A percentile compares a stretch with the other conserved stretches of the same genome.
Evolutionary conservation across 495 filamentous ascomycete genomes (phyloP).

Genomic region (Hyaloscypha bicolor): DNA sequence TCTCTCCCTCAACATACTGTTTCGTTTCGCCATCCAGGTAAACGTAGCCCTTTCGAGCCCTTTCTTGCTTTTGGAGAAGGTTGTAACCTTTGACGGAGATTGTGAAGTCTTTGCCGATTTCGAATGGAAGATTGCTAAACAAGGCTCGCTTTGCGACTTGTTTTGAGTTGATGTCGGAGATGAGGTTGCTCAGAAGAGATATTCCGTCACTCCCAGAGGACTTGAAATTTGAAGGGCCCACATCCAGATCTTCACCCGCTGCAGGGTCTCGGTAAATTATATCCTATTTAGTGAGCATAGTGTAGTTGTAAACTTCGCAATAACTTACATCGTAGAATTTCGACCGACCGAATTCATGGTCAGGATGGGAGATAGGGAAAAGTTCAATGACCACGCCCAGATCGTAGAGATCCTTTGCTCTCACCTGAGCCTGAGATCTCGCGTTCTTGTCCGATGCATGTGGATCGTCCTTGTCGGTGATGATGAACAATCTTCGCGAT

Average conservation of each 20-base stretch:
- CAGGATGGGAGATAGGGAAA: slow-evolving; percentile 81
- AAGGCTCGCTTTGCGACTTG: slow-evolving; percentile 83
- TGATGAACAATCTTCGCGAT: slow-evolving; percentile 88
- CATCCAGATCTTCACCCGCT: slow-evolving; percentile 60
- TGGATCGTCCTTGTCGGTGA: slow-evolving; percentile 93
- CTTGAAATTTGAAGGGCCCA: slow-evolving; percentile 47
- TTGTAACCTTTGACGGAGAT: slow-evolving; percentile 95
- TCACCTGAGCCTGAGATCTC: slow-evolving; percentile 75
- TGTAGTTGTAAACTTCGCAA: background rate
- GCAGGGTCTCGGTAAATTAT: slow-evolving; percentile 71
- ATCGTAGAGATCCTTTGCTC: slow-evolving; percentile 95
- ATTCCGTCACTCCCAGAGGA: slow-evolving; percentile 70
- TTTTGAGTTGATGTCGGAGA: slow-evolving; percentile 90
- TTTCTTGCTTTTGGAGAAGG: slow-evolving; percentile 78
- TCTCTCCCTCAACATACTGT: slow-evolving; percentile 75
- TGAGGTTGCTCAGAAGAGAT: slow-evolving; percentile 75
- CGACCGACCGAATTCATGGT: slow-evolving; percentile 75
- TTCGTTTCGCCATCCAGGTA: slow-evolving; percentile 81
- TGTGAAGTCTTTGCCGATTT: slow-evolving; percentile 80
- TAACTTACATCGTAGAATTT: slow-evolving; percentile 87
- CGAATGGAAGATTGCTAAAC: slow-evolving; percentile 82
- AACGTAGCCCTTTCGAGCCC: slow-evolving; percentile 79
- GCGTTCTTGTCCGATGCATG: slow-evolving; percentile 70
- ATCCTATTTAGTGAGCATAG: slow-evolving; percentile 51
- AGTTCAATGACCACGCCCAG: slow-evolving; percentile 91